phyloP scores from a whole-genome alignment of 2,329 filamentous ascomycete genomes.

The Phyllachora maydis region DNA sequence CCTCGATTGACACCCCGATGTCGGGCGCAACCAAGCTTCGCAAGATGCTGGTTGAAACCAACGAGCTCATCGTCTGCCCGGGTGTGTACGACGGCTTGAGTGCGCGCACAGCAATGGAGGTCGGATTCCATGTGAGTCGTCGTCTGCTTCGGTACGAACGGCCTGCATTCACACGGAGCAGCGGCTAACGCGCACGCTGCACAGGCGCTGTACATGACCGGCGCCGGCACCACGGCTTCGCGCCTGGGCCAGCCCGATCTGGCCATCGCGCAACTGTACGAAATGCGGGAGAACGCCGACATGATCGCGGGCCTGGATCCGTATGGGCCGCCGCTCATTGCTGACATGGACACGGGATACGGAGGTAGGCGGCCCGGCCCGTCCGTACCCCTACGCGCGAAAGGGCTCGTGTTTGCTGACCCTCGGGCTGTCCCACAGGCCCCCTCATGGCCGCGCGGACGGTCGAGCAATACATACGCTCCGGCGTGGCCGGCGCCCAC shows the following conservation, averaged over 20 bases:
- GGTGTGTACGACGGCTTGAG: conserved; percentile 51
- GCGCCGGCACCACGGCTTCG: conserved; percentile 39
- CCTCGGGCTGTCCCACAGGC: no score
- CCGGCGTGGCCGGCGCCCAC: conserved; percentile 36
- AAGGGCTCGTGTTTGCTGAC: no score
- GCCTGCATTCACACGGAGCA: no score
- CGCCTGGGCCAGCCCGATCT: conserved; percentile 41
- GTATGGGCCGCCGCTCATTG: conserved; percentile 33
- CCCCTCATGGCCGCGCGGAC: conserved; percentile 4
- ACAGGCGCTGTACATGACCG: conserved; percentile 20
- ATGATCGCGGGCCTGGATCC: conserved; percentile 42
- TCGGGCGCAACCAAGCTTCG: conserved; percentile 14
- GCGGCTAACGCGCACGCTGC: no score
- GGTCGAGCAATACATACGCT: conserved; percentile 26
- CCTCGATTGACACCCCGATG: no score
- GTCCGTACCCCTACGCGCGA: no score
- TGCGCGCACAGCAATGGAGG: conserved; percentile 36
- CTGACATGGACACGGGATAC: conserved; percentile 38
- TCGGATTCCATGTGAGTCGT: conserved; percentile 51
- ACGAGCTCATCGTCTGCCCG: conserved; percentile 31
- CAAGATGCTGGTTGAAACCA: conserved; percentile 14
- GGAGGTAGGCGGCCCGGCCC: no score
- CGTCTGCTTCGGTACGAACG: conserved; percentile 4
- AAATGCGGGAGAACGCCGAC: conserved; percentile 41
- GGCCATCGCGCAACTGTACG: conserved; percentile 36